Conservation (phyloP, 1,139 yeast species). For the Yarrowia galli region DNA sequence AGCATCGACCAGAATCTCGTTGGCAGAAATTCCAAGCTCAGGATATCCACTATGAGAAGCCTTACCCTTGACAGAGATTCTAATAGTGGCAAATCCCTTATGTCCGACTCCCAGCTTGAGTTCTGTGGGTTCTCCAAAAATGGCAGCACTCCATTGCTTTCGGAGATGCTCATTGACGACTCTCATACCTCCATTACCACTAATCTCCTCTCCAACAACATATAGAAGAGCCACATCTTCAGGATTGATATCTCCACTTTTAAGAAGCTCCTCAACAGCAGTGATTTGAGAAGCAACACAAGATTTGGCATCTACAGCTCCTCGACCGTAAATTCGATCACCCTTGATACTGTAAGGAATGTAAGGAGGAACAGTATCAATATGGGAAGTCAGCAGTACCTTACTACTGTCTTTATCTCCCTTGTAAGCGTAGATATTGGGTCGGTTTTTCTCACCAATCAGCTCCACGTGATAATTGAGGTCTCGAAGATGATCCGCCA, state of each 20-base stretch:
- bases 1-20: constrained; percentile 62
- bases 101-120: constrained; percentile 73
- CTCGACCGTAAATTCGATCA: constrained; percentile 65
- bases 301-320: constrained; percentile 72
- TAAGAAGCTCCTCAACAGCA: constrained; percentile 58
- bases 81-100: constrained; percentile 61
- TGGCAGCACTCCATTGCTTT: constrained; percentile 62
- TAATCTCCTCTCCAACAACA: constrained; percentile 74
- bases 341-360: constrained; percentile 62
- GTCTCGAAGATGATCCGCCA: constrained; percentile 52
- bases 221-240: constrained; percentile 67
- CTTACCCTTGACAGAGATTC: constrained; percentile 59
- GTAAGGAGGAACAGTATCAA: constrained; percentile 77
- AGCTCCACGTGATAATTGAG: constrained; percentile 62
- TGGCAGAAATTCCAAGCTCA: constrained; percentile 69
- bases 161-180: neutral
- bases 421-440: constrained; percentile 65
- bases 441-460: constrained; percentile 53
- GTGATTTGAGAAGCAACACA: constrained; percentile 69
- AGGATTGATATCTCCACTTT: constrained; percentile 53
- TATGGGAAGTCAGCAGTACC: constrained; percentile 67
- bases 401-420: constrained; percentile 58
- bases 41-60: constrained; percentile 79
- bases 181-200: constrained; percentile 62
- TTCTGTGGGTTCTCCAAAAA: constrained; percentile 81